Conservation (phyloP, 192 early-diverging fungal genomes). For the Lunasporangiospora selenospora region DNA sequence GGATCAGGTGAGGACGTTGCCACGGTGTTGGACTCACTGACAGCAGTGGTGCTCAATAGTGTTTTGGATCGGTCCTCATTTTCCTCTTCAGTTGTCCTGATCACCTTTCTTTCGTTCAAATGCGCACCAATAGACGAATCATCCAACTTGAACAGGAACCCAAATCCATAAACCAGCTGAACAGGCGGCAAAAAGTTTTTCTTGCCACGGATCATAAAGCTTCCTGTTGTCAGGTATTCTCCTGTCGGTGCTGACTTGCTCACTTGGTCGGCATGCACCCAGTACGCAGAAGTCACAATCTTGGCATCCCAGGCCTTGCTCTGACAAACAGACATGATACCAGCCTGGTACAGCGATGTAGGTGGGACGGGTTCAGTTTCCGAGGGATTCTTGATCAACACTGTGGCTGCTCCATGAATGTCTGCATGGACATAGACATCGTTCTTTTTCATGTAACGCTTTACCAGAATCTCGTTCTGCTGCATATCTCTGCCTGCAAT, state of each 20-base stretch:
- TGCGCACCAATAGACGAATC: conserved; percentile 82
- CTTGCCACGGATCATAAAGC: conserved; percentile 94
- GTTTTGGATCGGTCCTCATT: conserved; percentile 26
- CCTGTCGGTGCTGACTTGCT: conserved; percentile 91
- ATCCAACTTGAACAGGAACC: conserved; percentile 90
- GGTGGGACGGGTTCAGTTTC: conserved; percentile 76
- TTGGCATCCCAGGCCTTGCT: conserved; percentile 98
- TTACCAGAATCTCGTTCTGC: conserved; percentile 94
- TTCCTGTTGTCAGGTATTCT: conserved; percentile 89
- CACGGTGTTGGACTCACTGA: neutral
- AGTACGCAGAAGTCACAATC: conserved; percentile 93
- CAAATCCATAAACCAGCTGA: conserved; percentile 96
- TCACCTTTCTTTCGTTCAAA: conserved; percentile 68
- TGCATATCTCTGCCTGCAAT: conserved; percentile 91
- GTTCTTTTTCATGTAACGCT: conserved; percentile 65
- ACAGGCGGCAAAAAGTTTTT: conserved; percentile 94
- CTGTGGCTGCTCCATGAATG: conserved; percentile 88
- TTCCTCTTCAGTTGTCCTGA: conserved; percentile 35
- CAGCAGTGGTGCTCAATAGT: neutral
- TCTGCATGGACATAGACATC: conserved; percentile 96
- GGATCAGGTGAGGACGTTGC: neutral
- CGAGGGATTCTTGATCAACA: conserved; percentile 85
- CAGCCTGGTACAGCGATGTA: conserved; percentile 92
- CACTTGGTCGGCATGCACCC: conserved; percentile 85
- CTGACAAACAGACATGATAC: conserved; percentile 93